These are phyloP conservation scores for Metschnikowia matae DNA, from an alignment of 805 yeast species.

Conservation along the genomic window DNA sequence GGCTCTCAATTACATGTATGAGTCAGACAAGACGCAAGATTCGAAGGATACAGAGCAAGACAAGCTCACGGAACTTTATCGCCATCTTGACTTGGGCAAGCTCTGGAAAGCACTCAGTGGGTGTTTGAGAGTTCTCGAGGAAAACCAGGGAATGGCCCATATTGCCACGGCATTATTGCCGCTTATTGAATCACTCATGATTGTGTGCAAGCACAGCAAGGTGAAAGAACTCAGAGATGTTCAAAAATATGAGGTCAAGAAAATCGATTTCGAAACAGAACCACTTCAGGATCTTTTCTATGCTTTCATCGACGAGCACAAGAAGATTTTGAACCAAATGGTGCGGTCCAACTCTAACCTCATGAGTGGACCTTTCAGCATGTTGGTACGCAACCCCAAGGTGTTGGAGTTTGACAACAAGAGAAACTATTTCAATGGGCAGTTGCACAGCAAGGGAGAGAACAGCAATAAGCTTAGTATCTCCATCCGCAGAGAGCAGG, in stretches of 20 bases:
- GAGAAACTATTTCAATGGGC: slow-evolving; percentile 75
- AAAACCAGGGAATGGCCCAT: slow-evolving; percentile 42
- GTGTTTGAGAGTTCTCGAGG: slow-evolving; percentile 61
- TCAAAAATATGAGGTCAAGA: slow-evolving; percentile 56
- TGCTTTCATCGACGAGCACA: slow-evolving; percentile 84
- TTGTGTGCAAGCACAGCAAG: slow-evolving; percentile 85
- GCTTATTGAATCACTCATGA: slow-evolving; percentile 87
- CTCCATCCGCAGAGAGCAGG: slow-evolving; percentile 80
- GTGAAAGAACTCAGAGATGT: slow-evolving; percentile 55
- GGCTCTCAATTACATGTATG: slow-evolving; percentile 79
- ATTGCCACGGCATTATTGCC: slow-evolving; percentile 82
- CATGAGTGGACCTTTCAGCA: slow-evolving; percentile 93
- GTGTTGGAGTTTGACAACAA: slow-evolving; percentile 94
- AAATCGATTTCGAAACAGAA: slow-evolving; percentile 64
- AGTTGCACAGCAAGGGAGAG: slow-evolving; percentile 52
- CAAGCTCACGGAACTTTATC: slow-evolving; percentile 58
- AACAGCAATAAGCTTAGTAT: slow-evolving; percentile 51
- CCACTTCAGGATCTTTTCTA: slow-evolving; percentile 78
- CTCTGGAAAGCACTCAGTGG: slow-evolving; percentile 84
- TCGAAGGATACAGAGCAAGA: slow-evolving; percentile 31
- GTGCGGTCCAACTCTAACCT: slow-evolving; percentile 85
- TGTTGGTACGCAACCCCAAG: slow-evolving; percentile 81
- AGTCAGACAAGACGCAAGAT: slow-evolving; percentile 25
- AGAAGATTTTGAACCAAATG: slow-evolving; percentile 84
- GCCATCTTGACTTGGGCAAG: slow-evolving; percentile 63